phyloP scores from a whole-genome alignment of 2,329 filamentous ascomycete species.

The Phialophora macrospora region DNA sequence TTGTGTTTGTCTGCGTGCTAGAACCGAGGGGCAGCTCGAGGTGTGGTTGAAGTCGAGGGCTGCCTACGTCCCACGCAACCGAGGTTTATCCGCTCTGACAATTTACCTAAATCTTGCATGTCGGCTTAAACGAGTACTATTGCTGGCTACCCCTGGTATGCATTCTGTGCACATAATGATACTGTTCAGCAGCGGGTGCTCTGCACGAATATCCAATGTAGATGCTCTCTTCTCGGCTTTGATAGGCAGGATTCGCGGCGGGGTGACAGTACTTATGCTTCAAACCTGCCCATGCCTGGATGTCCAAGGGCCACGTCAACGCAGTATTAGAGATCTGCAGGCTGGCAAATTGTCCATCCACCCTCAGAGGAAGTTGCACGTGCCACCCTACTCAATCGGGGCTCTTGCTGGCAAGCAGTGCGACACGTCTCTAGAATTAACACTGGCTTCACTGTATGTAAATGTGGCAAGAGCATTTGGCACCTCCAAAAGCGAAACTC shows the following conservation, averaged over 20 bases:
- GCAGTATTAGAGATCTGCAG: constrained; percentile 9
- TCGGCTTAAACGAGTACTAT: background rate
- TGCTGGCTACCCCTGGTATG: background rate
- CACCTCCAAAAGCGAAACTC: background rate
- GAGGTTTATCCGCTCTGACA: background rate
- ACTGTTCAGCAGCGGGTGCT: background rate
- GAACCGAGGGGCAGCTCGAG: background rate
- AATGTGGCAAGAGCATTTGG: background rate
- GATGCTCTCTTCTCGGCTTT: background rate
- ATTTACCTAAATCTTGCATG: background rate
- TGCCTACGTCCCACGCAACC: background rate
- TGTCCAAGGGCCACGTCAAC: background rate
- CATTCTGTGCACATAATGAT: background rate
- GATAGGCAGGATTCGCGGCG: background rate
- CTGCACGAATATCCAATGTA: background rate
- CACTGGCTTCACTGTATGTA: background rate
- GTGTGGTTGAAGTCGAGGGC: background rate
- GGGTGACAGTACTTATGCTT: background rate
- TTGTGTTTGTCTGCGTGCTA: background rate
- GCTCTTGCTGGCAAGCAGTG: background rate
- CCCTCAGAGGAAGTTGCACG: constrained; percentile 8
- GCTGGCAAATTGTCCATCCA: constrained; percentile 11
- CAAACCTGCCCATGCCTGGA: background rate
- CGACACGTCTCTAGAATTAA: background rate
- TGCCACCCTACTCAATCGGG: background rate